Evolutionary conservation across 805 yeast species (phyloP), one percentile per base, ranked within the genome.

Genomic region (Yarrowia keelungensis): DNA sequence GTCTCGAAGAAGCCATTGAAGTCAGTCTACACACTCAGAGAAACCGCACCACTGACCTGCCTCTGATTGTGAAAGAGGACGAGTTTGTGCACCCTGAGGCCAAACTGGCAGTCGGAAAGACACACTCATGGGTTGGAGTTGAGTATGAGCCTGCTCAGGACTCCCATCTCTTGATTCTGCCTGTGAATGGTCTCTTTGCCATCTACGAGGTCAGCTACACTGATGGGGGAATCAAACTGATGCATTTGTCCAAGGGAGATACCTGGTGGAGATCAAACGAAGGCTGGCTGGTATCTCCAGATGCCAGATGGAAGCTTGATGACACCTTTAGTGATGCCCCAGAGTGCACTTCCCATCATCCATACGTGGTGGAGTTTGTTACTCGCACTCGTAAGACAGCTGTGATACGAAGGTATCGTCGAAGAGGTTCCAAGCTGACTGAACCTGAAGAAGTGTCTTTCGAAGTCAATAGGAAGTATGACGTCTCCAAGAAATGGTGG

Each of bases 401-500:
- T 11, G 47, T 56, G 12, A 47, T 41, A 0, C 36, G 62, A 15
- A 19, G 62, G 9, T 26, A 26, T 26, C 26, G 38, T 5, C 2
- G 38, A 5, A 41, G 41, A 15, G 46, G 39, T 4, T 4, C 15
- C n/a, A 42, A n/a, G 38, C 62, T 56, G 38, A 47, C 47, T 5
- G 39, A 26, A 9, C 49, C 47, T 3, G 47, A 56, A 12, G 16
- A 41, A 12, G 26, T 56, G 19, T 41, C 47, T 1, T 56, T 56
- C 15, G 47, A 56, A 5, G 47, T 56, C 8, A 56, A n/a, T 22
- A 7, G 62, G 5, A 41, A 42, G 8, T 56, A 56, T 15, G 62
- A 56, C 12, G 62, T 42, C 8, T 47, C 46, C 15, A 56, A 56
- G n/a, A 41, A 42, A 15, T 56, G 62, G 62, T 56, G 62, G 62